Conservation (phyloP, 345 rosid species). For the Linum tenue region DNA sequence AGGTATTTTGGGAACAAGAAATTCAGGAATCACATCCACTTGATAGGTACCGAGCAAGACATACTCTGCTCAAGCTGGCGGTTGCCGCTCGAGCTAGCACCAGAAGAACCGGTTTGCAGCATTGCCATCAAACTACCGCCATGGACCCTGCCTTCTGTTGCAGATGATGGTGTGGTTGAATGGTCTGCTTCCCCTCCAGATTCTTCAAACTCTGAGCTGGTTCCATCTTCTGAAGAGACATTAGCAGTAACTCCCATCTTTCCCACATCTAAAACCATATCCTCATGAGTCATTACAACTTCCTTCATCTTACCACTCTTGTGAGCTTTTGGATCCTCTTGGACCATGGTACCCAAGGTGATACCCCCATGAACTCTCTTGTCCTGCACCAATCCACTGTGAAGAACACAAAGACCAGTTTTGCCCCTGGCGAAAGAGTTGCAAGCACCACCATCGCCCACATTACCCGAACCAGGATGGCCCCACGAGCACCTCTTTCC, state of each 20-base stretch:
- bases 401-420: conserved; percentile 82
- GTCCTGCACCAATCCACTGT: conserved; percentile 67
- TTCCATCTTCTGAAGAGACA: conserved; percentile 22
- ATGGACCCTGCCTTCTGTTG: conserved; percentile 91
- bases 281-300: conserved; percentile 27
- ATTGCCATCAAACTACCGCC: conserved; percentile 89
- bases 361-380: conserved; percentile 81
- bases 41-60: background rate
- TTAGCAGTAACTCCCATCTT: conserved; percentile 22
- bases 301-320: conserved; percentile 48
- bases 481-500: conserved; percentile 97
- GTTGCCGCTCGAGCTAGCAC: background rate
- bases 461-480: conserved; percentile 64
- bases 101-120: conserved; percentile 23
- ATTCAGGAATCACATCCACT: background rate
- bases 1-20: background rate
- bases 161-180: conserved; percentile 22
- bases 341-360: conserved; percentile 44
- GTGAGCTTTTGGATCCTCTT: conserved; percentile 31
- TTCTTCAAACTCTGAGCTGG: conserved; percentile 32
- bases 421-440: conserved; percentile 81
- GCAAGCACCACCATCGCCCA: conserved; percentile 56
- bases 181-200: conserved; percentile 25
- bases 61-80: background rate
- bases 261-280: conserved; percentile 47